These are phyloP conservation scores for Seminavis robusta DNA, from an alignment of 108 stramenopile genomes.

Conservation along the genomic window DNA sequence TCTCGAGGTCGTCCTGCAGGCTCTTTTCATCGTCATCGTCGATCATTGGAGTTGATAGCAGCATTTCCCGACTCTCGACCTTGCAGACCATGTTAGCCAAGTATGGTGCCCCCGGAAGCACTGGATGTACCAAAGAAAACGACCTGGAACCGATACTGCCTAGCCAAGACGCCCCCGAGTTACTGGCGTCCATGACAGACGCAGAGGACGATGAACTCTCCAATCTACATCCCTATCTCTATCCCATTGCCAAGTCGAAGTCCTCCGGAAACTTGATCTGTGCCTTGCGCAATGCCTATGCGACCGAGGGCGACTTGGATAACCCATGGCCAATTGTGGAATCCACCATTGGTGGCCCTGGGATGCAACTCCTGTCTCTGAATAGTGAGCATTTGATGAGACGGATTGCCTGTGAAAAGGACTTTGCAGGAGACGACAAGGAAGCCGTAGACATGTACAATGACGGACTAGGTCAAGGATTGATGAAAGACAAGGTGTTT, in stretches of 20 bases:
- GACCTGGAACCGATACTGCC: slow-evolving; percentile 49
- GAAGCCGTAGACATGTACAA: slow-evolving; percentile 61
- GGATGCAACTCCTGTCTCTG: slow-evolving; percentile 62
- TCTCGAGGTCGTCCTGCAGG: too few relatives aligned
- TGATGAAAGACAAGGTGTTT: slow-evolving; percentile 31
- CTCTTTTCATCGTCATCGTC: slow-evolving; percentile 8
- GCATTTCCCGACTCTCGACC: slow-evolving; percentile 62
- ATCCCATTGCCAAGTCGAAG: slow-evolving; percentile 52
- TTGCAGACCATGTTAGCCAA: slow-evolving; percentile 58
- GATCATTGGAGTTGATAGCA: slow-evolving; percentile 12
- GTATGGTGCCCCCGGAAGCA: slow-evolving; percentile 78
- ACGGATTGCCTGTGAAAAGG: slow-evolving; percentile 69
- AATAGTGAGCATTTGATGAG: slow-evolving; percentile 82
- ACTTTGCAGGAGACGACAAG: slow-evolving; percentile 32
- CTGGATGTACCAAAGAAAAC: slow-evolving; percentile 38
- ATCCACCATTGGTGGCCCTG: slow-evolving; percentile 45
- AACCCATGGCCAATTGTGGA: slow-evolving; percentile 81
- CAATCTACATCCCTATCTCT: slow-evolving; percentile 74
- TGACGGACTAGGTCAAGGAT: slow-evolving; percentile 44
- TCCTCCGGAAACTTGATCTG: slow-evolving; percentile 65
- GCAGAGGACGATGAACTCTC: slow-evolving; percentile 26
- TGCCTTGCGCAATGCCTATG: slow-evolving; percentile 64
- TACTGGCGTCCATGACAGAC: slow-evolving; percentile 15
- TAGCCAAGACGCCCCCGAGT: slow-evolving; percentile 16
- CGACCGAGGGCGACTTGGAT: slow-evolving; percentile 37